Percentiles rank a stretch among this genome's conserved stretches.
Conservation (phyloP, 108 stramenopile species). For the Epithemia pelagica region DNA sequence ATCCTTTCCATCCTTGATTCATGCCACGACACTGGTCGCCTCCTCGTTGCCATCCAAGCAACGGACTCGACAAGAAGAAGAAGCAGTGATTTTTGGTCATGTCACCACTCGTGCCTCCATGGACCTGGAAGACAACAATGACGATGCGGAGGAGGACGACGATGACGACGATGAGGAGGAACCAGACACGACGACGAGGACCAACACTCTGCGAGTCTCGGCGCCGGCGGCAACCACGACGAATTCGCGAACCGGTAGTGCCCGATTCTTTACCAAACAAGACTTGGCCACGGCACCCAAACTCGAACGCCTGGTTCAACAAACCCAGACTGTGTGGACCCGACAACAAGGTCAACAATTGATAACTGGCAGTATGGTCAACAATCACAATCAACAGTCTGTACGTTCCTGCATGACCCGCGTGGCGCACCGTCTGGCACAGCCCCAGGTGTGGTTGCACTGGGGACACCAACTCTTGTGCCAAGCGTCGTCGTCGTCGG, state of each 20-base stretch:
- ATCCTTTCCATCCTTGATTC: not conserved
- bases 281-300: not conserved
- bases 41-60: not conserved
- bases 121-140: not conserved
- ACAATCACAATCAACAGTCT: not conserved
- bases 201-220: not conserved
- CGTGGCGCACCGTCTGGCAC: not conserved
- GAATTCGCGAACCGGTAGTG: not conserved
- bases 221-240: not conserved
- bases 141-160: not conserved
- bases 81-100: no score
- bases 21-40: not conserved
- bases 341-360: not conserved
- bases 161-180: not conserved
- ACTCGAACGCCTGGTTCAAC: not conserved
- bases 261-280: not conserved
- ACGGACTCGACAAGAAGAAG: no score
- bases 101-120: no score
- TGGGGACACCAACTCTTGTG: not conserved
- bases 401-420: not conserved
- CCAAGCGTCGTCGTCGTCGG: not conserved
- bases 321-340: not conserved
- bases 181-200: not conserved
- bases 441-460: not conserved
- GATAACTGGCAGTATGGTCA: not conserved